These are phyloP conservation scores for Boletellus ananas DNA, from an alignment of 768 basidiomycete species.

Conservation along the genomic window DNA sequence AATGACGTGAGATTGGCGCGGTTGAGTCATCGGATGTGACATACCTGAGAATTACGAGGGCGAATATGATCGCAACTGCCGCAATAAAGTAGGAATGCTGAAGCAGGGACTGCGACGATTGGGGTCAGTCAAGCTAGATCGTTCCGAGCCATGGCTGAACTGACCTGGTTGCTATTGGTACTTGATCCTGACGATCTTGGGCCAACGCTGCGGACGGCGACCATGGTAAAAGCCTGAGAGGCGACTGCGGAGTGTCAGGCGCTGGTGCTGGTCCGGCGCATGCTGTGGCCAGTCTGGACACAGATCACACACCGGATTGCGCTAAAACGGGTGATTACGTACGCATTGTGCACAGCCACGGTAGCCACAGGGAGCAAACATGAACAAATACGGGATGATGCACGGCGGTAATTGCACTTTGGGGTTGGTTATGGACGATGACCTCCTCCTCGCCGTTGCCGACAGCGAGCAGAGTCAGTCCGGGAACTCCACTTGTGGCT, in stretches of 20 bases:
- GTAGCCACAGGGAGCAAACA: slow-evolving; percentile 25
- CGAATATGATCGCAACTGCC: slow-evolving; percentile 7
- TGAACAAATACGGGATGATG: slow-evolving; percentile 9
- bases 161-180: slow-evolving; percentile 12
- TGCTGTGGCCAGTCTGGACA: too few relatives aligned
- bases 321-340: not conserved
- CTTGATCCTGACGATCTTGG: not conserved
- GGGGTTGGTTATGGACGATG: slow-evolving; percentile 29
- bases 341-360: slow-evolving; percentile 5
- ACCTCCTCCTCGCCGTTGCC: slow-evolving; percentile 31
- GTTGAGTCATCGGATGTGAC: not conserved
- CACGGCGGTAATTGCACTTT: not conserved
- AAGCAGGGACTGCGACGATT: slow-evolving; percentile 13
- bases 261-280: not conserved
- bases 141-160: not conserved
- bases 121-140: not conserved
- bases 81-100: slow-evolving; percentile 26
- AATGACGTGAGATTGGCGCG: slow-evolving; percentile 1
- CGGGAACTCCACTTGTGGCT: slow-evolving; percentile 22
- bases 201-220: not conserved
- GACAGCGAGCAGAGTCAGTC: slow-evolving; percentile 31
- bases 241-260: not conserved
- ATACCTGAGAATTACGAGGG: slow-evolving; percentile 22
- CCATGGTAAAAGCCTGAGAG: slow-evolving; percentile 2
- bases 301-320: too few relatives aligned